Evolutionary conservation across 1,139 yeast species (phyloP).

Genomic region (Blastobotrys persicus): DNA sequence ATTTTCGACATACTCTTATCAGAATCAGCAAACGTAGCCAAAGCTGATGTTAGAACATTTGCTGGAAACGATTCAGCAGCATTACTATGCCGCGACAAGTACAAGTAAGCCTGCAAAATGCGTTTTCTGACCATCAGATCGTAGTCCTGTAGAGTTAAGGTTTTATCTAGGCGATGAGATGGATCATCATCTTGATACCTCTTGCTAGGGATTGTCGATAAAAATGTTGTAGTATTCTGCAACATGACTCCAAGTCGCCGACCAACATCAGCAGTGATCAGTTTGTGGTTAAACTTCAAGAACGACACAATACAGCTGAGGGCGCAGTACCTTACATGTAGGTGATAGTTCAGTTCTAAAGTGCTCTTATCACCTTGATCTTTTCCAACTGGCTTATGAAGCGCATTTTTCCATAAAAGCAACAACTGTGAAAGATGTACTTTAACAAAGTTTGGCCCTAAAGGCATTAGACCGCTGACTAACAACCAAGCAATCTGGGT

Average conservation of each 20-base stretch:
- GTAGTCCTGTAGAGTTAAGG: constrained; percentile 31
- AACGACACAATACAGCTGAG: constrained; percentile 39
- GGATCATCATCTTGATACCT: constrained; percentile 31
- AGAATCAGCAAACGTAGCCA: constrained; percentile 38
- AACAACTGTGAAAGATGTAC: constrained; percentile 74
- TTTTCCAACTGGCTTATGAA: constrained; percentile 47
- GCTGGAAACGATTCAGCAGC: constrained; percentile 35
- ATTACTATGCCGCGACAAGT: constrained; percentile 29
- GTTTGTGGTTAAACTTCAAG: constrained; percentile 34
- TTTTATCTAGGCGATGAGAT: constrained; percentile 25
- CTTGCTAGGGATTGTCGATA: constrained; percentile 31
- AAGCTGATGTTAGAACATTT: constrained; percentile 35
- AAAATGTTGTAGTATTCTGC: constrained; percentile 34
- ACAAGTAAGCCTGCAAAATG: constrained; percentile 38
- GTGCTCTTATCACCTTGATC: constrained; percentile 33
- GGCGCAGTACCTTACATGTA: constrained; percentile 40
- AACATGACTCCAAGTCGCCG: constrained; percentile 37
- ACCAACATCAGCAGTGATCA: constrained; percentile 43
- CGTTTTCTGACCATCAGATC: constrained; percentile 35
- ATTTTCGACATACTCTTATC: constrained; percentile 29
- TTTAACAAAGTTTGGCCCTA: constrained; percentile 61
- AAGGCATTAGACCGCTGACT: constrained; percentile 71
- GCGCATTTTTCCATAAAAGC: constrained; percentile 76
- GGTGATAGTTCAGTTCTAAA: constrained; percentile 35
- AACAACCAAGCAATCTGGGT: constrained; percentile 60